Evolutionary conservation across 2,329 filamentous ascomycete genomes (phyloP).

Genomic region (Diaporthe australafricana): DNA sequence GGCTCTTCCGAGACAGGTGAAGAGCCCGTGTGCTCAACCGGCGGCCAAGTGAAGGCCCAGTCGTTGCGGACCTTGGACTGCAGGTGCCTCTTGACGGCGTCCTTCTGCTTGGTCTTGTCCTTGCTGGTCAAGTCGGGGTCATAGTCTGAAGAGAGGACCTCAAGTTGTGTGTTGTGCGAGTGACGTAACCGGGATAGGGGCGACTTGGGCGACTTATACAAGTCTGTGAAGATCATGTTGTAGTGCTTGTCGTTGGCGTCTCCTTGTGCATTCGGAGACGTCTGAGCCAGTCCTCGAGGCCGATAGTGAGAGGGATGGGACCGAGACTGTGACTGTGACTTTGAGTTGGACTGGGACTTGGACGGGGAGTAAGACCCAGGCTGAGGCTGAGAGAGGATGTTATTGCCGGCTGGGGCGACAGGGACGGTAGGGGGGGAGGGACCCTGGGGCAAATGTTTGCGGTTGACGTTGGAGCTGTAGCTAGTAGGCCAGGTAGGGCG

Average conservation of each 20-base stretch:
- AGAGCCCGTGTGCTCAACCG: constrained; percentile 35
- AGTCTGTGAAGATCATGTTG: constrained; percentile 69
- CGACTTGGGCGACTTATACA: constrained; percentile 67
- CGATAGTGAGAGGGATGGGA: neutral
- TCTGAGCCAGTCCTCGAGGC: neutral
- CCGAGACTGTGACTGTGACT: neutral
- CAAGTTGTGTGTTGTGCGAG: constrained; percentile 48
- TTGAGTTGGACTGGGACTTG: neutral
- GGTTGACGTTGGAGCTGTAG: constrained; percentile 20
- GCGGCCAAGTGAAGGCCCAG: constrained; percentile 71
- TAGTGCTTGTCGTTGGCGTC: neutral
- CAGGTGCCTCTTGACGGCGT: constrained; percentile 69
- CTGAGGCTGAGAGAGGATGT: neutral
- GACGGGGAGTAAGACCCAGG: neutral
- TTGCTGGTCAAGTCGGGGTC: constrained; percentile 71
- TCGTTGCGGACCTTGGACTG: constrained; percentile 66
- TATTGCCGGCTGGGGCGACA: constrained; percentile 5
- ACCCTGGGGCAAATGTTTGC: constrained; percentile 16
- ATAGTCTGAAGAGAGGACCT: constrained; percentile 56
- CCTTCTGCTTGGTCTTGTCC: constrained; percentile 72
- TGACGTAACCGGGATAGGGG: constrained; percentile 64
- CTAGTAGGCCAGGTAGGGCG: constrained; percentile 12
- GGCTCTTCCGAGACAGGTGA: neutral
- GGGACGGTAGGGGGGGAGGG: neutral
- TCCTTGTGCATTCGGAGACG: neutral